Evolutionary conservation across 2,329 filamentous ascomycete genomes (phyloP).

Genomic region (Epichloe festucae): DNA sequence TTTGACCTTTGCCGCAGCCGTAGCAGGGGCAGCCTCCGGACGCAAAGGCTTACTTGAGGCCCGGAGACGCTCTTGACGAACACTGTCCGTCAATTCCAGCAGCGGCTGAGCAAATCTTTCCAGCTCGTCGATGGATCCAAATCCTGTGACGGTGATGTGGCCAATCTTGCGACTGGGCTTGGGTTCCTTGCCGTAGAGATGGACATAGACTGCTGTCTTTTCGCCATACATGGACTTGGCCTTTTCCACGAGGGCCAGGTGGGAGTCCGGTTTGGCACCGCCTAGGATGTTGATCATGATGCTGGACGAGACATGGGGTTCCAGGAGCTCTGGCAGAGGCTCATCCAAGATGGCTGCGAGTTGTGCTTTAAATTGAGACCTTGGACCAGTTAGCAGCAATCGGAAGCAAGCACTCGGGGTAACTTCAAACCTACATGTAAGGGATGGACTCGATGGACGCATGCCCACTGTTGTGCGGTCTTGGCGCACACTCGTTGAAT

Average conservation of each 20-base stretch:
- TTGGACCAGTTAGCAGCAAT: conserved; percentile 1
- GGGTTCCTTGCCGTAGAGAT: conserved; percentile 85
- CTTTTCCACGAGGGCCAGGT: conserved; percentile 36
- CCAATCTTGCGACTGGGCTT: conserved; percentile 89
- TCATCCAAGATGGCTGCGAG: conserved; percentile 65
- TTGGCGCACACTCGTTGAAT: conserved; percentile 38
- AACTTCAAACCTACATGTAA: conserved; percentile 32
- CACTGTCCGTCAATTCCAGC: conserved; percentile 48
- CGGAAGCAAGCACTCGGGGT: neutral
- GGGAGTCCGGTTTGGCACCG: conserved; percentile 50
- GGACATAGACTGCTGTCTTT: conserved; percentile 46
- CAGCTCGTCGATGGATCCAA: conserved; percentile 52
- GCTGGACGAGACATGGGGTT: conserved; percentile 44
- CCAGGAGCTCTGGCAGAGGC: conserved; percentile 42
- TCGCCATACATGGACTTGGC: conserved; percentile 30
- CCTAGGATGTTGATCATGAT: conserved; percentile 79
- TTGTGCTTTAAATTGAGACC: conserved; percentile 83
- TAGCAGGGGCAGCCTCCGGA: conserved; percentile 11
- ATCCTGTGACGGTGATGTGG: conserved; percentile 71
- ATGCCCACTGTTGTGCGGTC: conserved; percentile 83
- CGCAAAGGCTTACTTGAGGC: conserved; percentile 17
- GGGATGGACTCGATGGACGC: conserved; percentile 88
- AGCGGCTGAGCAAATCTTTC: conserved; percentile 50
- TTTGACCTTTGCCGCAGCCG: neutral
- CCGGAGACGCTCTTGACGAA: conserved; percentile 42